phyloP scores from a whole-genome alignment of 2,329 filamentous ascomycete species.

The Ophiostoma sp. region DNA sequence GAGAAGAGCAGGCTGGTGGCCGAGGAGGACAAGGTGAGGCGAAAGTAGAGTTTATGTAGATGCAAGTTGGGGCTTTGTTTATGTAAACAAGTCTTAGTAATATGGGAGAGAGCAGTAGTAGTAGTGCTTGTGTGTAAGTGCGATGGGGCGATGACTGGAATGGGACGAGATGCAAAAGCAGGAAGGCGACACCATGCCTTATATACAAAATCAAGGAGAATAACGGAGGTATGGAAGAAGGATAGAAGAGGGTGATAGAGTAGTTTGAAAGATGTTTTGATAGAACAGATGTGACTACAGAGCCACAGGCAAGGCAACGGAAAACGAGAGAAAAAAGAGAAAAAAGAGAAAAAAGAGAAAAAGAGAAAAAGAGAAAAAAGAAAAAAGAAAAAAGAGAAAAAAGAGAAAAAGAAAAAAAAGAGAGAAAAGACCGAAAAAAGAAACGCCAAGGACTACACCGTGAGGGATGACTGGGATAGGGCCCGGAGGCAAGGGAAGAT shows the following conservation, averaged over 20 bases:
- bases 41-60: background rate
- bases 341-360: background rate
- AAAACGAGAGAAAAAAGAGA: background rate
- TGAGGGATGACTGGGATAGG: constrained; percentile 15
- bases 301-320: no score
- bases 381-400: background rate
- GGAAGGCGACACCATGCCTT: constrained; percentile 1
- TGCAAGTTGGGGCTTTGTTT: constrained; percentile 3
- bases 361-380: background rate
- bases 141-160: background rate
- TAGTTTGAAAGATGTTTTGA: background rate
- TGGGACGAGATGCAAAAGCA: background rate
- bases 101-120: background rate
- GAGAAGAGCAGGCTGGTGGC: background rate
- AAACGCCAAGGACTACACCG: background rate
- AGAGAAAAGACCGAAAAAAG: background rate
- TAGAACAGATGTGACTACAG: background rate
- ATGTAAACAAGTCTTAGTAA: constrained; percentile 10
- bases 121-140: background rate
- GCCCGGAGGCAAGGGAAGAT: constrained; percentile 14
- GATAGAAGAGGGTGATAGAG: background rate
- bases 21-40: no score
- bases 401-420: background rate
- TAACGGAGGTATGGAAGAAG: background rate
- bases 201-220: constrained; percentile 1